These are phyloP conservation scores for Tetracentron sinense DNA, from an alignment of 164 flowering plant genomes.

Conservation along the genomic window DNA sequence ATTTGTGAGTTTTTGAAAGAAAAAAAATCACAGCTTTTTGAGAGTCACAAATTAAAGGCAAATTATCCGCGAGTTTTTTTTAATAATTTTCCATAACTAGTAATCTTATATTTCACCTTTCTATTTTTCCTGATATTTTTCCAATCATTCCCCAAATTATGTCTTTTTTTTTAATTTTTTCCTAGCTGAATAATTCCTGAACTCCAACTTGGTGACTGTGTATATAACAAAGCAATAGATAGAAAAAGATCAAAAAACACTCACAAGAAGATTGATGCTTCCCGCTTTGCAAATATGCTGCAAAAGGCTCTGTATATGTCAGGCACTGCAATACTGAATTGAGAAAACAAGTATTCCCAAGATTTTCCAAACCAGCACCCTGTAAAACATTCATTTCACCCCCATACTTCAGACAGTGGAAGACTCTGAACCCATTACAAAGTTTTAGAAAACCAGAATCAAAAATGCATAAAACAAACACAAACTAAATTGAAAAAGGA, in stretches of 20 bases:
- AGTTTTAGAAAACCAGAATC: neutral
- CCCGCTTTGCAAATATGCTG: constrained; percentile 88
- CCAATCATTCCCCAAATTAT: too few species aligned
- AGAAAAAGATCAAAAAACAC: constrained; percentile 21
- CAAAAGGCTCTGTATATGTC: constrained; percentile 95
- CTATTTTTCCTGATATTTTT: too few species aligned
- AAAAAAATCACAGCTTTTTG: too few species aligned
- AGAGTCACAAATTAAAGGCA: too few species aligned
- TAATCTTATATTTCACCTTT: too few species aligned
- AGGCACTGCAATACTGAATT: constrained; percentile 97
- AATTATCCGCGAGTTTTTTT: too few species aligned
- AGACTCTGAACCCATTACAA: neutral
- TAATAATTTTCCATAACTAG: too few species aligned
- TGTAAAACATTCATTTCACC: constrained; percentile 28
- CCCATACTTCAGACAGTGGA: neutral
- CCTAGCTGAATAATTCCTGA: too few species aligned
- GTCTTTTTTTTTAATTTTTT: too few species aligned
- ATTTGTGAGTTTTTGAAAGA: too few species aligned
- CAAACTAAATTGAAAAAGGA: neutral
- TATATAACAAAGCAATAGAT: neutral
- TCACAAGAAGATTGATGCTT: constrained; percentile 88
- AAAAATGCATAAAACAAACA: neutral
- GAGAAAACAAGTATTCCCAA: constrained; percentile 93
- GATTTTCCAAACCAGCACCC: constrained; percentile 97
- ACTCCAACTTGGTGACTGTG: too few species aligned